Evolutionary conservation across 2,329 filamentous ascomycete species (phyloP).

Genomic region (Xylariaceae sp.): DNA sequence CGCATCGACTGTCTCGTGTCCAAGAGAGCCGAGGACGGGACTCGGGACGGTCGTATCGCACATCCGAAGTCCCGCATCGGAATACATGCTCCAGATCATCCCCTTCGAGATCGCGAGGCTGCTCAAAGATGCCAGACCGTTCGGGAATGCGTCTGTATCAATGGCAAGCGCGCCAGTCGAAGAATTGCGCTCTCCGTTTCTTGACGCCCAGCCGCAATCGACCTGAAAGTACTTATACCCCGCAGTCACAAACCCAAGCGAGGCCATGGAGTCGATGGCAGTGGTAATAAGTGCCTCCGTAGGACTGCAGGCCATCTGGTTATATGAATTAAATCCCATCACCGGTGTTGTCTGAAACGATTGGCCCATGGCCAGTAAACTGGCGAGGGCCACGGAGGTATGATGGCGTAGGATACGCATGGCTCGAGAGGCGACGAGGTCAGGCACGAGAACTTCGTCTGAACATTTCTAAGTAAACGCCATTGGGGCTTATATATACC

Average conservation of each 20-base stretch:
- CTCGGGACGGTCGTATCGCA: conserved; percentile 11
- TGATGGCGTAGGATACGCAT: conserved; percentile 7
- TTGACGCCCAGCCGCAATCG: conserved; percentile 13
- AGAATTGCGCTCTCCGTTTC: conserved; percentile 9
- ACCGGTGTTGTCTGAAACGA: conserved; percentile 12
- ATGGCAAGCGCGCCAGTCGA: conserved; percentile 11
- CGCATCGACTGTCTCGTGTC: conserved; percentile 9
- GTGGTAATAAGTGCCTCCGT: conserved; percentile 1
- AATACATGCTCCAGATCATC: conserved; percentile 15
- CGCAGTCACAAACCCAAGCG: conserved; percentile 8
- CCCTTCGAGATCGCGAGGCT: conserved; percentile 11
- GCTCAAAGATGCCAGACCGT: conserved; percentile 8
- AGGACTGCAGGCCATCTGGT: conserved; percentile 11
- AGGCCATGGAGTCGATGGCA: conserved; percentile 8
- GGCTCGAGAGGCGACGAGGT: background rate
- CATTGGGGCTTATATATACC: background rate
- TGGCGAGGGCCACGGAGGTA: background rate
- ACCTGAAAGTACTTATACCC: conserved; percentile 12
- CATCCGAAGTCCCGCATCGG: conserved; percentile 11
- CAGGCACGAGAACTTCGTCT: background rate
- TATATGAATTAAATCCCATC: conserved; percentile 14
- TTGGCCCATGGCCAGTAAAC: conserved; percentile 2
- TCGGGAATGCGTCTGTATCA: conserved; percentile 8
- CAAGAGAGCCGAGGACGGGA: conserved; percentile 11
- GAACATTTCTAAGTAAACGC: too few relatives aligned